phyloP scores from a whole-genome alignment of 768 basidiomycete species.

The Leccinellum rugosiceps region DNA sequence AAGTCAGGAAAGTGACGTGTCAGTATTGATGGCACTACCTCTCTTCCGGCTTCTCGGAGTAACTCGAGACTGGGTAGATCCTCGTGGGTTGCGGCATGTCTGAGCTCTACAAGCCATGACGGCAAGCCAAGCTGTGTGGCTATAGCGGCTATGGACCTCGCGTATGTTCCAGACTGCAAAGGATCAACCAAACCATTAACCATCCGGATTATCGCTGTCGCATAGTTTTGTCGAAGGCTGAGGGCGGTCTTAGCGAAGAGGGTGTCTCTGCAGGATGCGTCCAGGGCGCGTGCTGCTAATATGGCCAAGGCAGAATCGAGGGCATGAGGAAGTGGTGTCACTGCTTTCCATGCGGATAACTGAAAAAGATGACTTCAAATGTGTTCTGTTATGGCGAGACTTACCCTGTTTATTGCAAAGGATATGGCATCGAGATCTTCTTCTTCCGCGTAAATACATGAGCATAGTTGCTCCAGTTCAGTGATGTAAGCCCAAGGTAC shows the following conservation, averaged over 20 bases:
- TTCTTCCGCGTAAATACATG: conserved; percentile 71
- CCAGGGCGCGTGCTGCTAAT: conserved; percentile 57
- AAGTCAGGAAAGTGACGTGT: neutral
- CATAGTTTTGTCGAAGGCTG: conserved; percentile 71
- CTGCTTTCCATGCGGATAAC: conserved; percentile 80
- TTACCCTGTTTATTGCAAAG: conserved; percentile 62
- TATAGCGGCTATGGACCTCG: conserved; percentile 86
- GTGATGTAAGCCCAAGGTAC: conserved; percentile 70
- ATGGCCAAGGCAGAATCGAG: conserved; percentile 70
- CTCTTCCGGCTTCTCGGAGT: conserved; percentile 69
- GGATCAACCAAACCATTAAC: conserved; percentile 97
- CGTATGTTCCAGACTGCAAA: conserved; percentile 83
- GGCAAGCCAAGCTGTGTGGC: conserved; percentile 86
- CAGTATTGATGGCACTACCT: conserved; percentile 41
- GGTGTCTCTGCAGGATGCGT: conserved; percentile 31
- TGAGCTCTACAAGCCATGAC: conserved; percentile 83
- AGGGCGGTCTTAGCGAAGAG: conserved; percentile 36
- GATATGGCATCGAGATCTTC: conserved; percentile 52
- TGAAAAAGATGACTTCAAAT: conserved; percentile 29
- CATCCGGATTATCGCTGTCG: conserved; percentile 78
- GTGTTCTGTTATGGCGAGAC: conserved; percentile 21
- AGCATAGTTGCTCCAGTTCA: conserved; percentile 74
- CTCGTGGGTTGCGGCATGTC: conserved; percentile 96
- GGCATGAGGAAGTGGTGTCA: conserved; percentile 75
- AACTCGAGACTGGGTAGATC: conserved; percentile 83